Evolutionary conservation across 306 rosid genomes (phyloP).

Genomic region (Lupinus albus): DNA sequence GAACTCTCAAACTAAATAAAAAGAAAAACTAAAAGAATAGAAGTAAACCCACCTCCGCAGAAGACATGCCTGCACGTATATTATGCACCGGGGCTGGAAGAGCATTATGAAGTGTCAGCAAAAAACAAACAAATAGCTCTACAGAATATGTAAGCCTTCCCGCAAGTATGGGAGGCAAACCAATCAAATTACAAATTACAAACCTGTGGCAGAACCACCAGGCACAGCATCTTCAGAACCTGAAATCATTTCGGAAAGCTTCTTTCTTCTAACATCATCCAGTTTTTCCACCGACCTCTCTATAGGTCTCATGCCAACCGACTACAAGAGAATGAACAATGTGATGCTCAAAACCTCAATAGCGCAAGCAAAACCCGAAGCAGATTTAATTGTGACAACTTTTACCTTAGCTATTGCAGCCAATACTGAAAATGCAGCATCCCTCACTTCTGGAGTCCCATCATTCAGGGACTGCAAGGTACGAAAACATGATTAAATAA

Average conservation of each 20-base stretch:
- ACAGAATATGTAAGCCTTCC: neutral
- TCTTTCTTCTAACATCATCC: constrained; percentile 94
- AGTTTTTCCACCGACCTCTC: constrained; percentile 95
- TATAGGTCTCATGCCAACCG: constrained; percentile 95
- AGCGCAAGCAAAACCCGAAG: constrained; percentile 21
- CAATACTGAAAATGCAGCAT: constrained; percentile 91
- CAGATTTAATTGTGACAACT: constrained; percentile 24
- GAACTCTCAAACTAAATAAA: constrained; percentile 6
- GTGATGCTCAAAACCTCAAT: constrained; percentile 31
- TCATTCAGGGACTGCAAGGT: constrained; percentile 78
- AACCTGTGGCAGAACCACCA: constrained; percentile 66
- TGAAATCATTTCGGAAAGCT: constrained; percentile 90
- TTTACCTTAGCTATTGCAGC: constrained; percentile 94
- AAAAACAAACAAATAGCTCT: constrained; percentile 21
- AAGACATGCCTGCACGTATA: constrained; percentile 62
- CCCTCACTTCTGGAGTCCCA: constrained; percentile 97
- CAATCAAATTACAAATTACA: constrained; percentile 35
- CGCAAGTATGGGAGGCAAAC: neutral
- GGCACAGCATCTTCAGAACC: constrained; percentile 82
- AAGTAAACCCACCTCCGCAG: constrained; percentile 58
- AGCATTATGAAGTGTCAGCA: constrained; percentile 43
- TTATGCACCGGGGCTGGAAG: constrained; percentile 64
- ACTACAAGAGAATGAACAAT: constrained; percentile 52
- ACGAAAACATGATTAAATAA: no score
- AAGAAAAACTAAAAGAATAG: neutral